These are phyloP conservation scores for Arabidopsis suecica DNA, from an alignment of 345 rosid species.

Conservation along the genomic window DNA sequence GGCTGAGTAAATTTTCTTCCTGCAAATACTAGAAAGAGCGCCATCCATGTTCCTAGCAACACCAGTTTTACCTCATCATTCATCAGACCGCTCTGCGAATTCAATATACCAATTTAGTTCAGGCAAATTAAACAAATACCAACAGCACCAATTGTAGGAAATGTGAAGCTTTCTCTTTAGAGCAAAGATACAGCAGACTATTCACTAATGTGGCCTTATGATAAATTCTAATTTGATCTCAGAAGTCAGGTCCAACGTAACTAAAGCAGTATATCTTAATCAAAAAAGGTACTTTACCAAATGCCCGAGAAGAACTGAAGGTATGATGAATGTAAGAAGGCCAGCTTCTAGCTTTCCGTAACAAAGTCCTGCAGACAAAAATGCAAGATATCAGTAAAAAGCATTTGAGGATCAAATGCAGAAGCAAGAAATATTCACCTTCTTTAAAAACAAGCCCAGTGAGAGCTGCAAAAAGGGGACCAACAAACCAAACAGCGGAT, in stretches of 20 bases:
- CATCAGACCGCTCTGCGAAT: conserved; percentile 76
- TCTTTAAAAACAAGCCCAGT: conserved; percentile 97
- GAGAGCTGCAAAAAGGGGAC: conserved; percentile 87
- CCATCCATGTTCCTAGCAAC: conserved; percentile 85
- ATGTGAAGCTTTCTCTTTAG: background rate
- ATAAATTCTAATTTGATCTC: conserved; percentile 1
- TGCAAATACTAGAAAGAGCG: conserved; percentile 79
- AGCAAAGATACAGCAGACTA: background rate
- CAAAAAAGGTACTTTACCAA: conserved; percentile 58
- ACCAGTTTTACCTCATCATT: conserved; percentile 68
- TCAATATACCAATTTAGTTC: background rate
- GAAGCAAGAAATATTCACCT: conserved; percentile 51
- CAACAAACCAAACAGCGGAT: conserved; percentile 80
- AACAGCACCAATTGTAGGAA: background rate
- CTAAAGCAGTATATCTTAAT: conserved; percentile 20
- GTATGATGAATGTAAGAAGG: conserved; percentile 83
- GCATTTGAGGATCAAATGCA: background rate
- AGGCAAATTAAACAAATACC: background rate
- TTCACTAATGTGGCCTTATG: background rate
- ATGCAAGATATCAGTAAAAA: no score
- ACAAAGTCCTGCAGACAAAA: conserved; percentile 77
- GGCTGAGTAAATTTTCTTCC: conserved; percentile 96
- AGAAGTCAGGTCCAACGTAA: conserved; percentile 4
- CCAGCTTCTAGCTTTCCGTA: conserved; percentile 98
- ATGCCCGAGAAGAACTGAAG: conserved; percentile 84